Percentiles rank a stretch among this genome's conserved stretches.
Evolutionary conservation across 768 basidiomycete genomes (phyloP).

Genomic region (Leccinum imitatum): DNA sequence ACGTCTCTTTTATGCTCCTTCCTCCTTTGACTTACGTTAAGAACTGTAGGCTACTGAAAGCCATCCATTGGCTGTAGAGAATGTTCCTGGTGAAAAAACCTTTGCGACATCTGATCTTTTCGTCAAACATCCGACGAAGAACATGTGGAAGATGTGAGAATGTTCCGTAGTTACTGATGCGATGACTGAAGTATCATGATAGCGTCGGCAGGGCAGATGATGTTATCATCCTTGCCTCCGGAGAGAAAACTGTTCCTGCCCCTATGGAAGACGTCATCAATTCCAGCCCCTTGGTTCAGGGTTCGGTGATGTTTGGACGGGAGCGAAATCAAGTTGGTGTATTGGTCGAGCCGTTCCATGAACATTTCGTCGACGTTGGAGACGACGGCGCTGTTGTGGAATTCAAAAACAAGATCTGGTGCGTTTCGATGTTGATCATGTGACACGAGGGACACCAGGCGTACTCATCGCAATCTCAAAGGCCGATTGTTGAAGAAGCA

Average conservation of each 20-base stretch:
- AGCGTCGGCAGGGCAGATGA: conserved; percentile 41
- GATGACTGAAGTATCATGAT: background rate
- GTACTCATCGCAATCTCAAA: conserved; percentile 9
- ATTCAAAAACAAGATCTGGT: conserved; percentile 29
- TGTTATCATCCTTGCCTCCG: conserved; percentile 32
- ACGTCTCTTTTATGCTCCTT: background rate
- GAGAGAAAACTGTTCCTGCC: conserved; percentile 34
- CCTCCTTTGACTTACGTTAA: background rate
- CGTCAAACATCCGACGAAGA: conserved; percentile 42
- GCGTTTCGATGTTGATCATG: background rate
- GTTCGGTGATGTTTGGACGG: conserved; percentile 33
- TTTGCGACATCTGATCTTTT: conserved; percentile 46
- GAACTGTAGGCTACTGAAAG: conserved; percentile 4
- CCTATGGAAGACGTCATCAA: conserved; percentile 32
- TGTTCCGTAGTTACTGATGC: background rate
- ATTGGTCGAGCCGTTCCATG: conserved; percentile 28
- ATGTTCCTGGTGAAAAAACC: conserved; percentile 34
- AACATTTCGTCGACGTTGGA: conserved; percentile 12
- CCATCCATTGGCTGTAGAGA: conserved; percentile 20
- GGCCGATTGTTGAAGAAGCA: conserved; percentile 40
- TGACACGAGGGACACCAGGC: background rate
- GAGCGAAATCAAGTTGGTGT: conserved; percentile 32
- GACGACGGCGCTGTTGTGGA: conserved; percentile 9
- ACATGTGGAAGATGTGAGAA: conserved; percentile 43
- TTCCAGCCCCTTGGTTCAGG: conserved; percentile 22